A percentile compares a stretch with the other conserved stretches of the same genome.
phyloP scores from a whole-genome alignment of 371 early-diverging fungal genomes.

The Rhizomucor pusillus region DNA sequence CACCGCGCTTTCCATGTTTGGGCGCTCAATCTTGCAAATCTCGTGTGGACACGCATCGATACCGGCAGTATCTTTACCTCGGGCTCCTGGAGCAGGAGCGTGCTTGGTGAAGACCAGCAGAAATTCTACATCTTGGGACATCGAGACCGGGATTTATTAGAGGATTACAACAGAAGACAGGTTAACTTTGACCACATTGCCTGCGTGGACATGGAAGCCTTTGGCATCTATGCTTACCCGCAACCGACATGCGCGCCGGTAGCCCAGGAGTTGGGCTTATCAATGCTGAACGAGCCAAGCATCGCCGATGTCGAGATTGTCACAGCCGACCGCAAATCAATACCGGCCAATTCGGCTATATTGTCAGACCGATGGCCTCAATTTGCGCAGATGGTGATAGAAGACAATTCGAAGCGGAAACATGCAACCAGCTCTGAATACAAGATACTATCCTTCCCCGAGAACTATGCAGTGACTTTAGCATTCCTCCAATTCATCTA shows the following conservation, averaged over 20 bases:
- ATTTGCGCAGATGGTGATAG: slow-evolving; percentile 32
- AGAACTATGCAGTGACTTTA: slow-evolving; percentile 59
- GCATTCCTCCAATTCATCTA: slow-evolving; percentile 74
- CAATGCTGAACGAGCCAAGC: slow-evolving; percentile 62
- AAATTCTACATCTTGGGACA: slow-evolving; percentile 72
- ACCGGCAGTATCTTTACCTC: slow-evolving; percentile 62
- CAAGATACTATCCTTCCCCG: slow-evolving; percentile 54
- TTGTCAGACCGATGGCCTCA: slow-evolving; percentile 68
- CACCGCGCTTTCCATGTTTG: slow-evolving; percentile 72
- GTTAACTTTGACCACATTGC: slow-evolving; percentile 76
- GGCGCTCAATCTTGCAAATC: slow-evolving; percentile 65
- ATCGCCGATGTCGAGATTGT: slow-evolving; percentile 69
- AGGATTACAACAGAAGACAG: slow-evolving; percentile 77
- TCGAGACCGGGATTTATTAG: slow-evolving; percentile 61
- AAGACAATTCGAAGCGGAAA: neutral
- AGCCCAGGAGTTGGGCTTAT: slow-evolving; percentile 66
- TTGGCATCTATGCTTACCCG: slow-evolving; percentile 66
- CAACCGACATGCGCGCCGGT: slow-evolving; percentile 51
- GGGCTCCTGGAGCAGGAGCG: slow-evolving; percentile 80
- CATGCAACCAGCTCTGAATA: slow-evolving; percentile 8
- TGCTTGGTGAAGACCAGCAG: slow-evolving; percentile 59
- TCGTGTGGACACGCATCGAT: slow-evolving; percentile 69
- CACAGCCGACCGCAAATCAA: slow-evolving; percentile 53
- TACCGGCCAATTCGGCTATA: slow-evolving; percentile 69
- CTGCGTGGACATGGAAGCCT: slow-evolving; percentile 69